Percentiles rank a stretch among this genome's conserved stretches.
phyloP scores from a whole-genome alignment of 1,284 basidiomycete genomes.

The Thecaphora thlaspeos region DNA sequence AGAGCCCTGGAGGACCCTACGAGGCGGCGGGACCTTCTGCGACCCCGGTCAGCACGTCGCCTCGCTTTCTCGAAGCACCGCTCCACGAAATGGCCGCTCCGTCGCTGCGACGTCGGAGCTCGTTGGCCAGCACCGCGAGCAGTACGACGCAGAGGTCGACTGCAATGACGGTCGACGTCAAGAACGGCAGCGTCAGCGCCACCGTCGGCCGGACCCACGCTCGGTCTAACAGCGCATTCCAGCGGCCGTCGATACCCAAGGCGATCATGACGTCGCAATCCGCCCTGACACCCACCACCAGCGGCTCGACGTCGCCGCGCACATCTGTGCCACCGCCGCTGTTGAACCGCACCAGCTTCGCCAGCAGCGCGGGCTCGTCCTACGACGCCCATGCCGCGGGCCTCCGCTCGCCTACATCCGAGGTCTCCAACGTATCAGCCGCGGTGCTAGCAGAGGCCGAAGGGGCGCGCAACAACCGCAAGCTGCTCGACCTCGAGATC shows the following conservation, averaged over 20 bases:
- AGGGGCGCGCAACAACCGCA: conserved; percentile 49
- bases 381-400: conserved; percentile 2
- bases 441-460: conserved; percentile 29
- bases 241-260: background rate
- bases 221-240: background rate
- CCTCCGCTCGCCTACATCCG: conserved; percentile 19
- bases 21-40: background rate
- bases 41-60: background rate
- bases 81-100: background rate
- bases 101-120: background rate
- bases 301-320: conserved; percentile 9
- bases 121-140: background rate
- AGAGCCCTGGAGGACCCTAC: background rate
- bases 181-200: background rate
- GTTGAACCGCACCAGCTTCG: conserved; percentile 14
- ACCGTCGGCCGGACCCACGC: background rate
- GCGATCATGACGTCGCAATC: background rate
- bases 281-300: conserved; percentile 1
- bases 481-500: conserved; percentile 60
- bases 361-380: conserved; percentile 6
- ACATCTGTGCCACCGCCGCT: background rate
- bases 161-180: background rate
- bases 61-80: background rate
- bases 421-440: conserved; percentile 14
- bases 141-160: background rate